Conservation (phyloP, 202 grass and related monocot genomes). For the Schoenoplectus tabernaemontani region DNA sequence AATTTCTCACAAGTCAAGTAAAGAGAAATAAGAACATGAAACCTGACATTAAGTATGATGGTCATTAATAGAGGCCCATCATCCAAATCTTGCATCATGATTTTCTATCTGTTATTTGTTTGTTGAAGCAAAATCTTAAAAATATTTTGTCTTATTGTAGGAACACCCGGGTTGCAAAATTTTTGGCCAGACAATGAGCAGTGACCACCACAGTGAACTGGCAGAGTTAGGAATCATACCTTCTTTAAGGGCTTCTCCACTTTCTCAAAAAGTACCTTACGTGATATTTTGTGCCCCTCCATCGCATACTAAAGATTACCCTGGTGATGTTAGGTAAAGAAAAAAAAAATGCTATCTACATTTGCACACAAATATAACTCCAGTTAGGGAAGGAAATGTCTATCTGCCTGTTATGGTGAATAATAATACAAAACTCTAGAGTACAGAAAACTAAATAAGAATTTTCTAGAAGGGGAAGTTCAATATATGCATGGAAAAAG, state of each 20-base stretch:
- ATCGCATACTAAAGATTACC: slow-evolving; percentile 65
- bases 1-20: too few species aligned
- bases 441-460: background rate
- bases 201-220: slow-evolving; percentile 72
- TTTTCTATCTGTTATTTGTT: too few species aligned
- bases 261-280: slow-evolving; percentile 48
- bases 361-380: background rate
- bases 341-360: slow-evolving; percentile 9
- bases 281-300: slow-evolving; percentile 92
- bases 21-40: too few species aligned
- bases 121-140: too few species aligned
- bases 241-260: slow-evolving; percentile 37
- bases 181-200: slow-evolving; percentile 67
- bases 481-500: background rate
- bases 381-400: background rate
- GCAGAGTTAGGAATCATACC: slow-evolving; percentile 60
- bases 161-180: slow-evolving; percentile 62
- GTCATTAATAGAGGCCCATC: too few species aligned
- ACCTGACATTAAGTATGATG: too few species aligned
- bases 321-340: slow-evolving; percentile 56
- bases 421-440: background rate
- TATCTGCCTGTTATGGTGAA: background rate
- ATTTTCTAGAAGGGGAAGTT: background rate
- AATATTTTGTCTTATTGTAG: slow-evolving; percentile 33
- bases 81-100: too few species aligned